Evolutionary conservation across 2,329 filamentous ascomycete genomes (phyloP), one percentile per base, ranked within the genome.

Genomic region (Metarhizium rileyi): DNA sequence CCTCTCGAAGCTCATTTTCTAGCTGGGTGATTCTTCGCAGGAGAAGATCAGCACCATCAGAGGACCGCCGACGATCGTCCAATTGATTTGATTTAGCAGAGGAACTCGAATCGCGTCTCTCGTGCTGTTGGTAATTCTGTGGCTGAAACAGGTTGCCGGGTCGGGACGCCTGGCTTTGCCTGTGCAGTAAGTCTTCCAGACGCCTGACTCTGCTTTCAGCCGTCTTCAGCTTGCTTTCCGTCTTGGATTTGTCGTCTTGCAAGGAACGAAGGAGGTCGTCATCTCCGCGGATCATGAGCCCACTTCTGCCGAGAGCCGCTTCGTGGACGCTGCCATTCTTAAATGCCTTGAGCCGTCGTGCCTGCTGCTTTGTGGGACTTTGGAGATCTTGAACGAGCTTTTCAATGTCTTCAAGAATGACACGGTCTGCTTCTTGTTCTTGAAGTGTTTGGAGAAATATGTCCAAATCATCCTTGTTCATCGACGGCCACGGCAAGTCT

Each of bases 251-350:
- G 52, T 95, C 90, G 16, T 89, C 87, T 63, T 87, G 87, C n/a
- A 97, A 67, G 55, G 73, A 86, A 62, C 76, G 77, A 30, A 86
- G 76, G 53, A 90, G 73, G 54, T 96, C 90, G 59, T 95, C 89
- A 53, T 93, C 86, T n/a, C 88, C 90, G 36, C 88, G 83, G 14
- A 95, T 79, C 59, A 95, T 70, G 9, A 96, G 76, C 1, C 89
- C 91, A 56, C 87, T 94, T 60, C 86, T 82, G n/a, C 89, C 89
- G 53, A 96, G 77, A 3, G 81, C 81, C n/a, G 85, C 84, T 63
- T 97, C 93, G 59, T 96, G 90, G 35, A 97, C 79, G 62, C 93
- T 97, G 16, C 93, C 93, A 62, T 94, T 93, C 63, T 96, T 96
- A 73, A 98, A 97, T 5, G 89, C 90, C 64, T 91, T 95, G 6